Conservation (phyloP, 2,329 filamentous ascomycete species). For the Pestalotiopsis sp. region DNA sequence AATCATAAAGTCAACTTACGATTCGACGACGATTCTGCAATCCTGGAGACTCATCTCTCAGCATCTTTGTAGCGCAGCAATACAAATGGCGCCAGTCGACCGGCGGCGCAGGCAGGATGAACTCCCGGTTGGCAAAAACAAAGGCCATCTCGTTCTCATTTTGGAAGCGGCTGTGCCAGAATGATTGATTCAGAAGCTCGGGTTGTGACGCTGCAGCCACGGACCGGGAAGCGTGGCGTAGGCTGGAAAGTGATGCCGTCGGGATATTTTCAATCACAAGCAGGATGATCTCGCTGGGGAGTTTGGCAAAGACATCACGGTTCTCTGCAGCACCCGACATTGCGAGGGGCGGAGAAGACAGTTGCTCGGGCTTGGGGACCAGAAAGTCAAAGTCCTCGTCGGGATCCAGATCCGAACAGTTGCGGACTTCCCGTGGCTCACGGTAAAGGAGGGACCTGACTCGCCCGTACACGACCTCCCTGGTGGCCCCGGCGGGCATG, state of each 20-base stretch:
- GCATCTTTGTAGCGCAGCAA: slow-evolving; percentile 17
- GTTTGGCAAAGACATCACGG: slow-evolving; percentile 18
- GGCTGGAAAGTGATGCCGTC: slow-evolving; percentile 17
- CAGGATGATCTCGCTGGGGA: slow-evolving; percentile 24
- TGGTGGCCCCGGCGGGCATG: slow-evolving; percentile 13
- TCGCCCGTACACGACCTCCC: no score
- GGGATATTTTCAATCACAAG: slow-evolving; percentile 19
- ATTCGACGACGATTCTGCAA: slow-evolving; percentile 22
- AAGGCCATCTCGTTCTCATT: slow-evolving; percentile 22
- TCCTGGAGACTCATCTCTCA: slow-evolving; percentile 20
- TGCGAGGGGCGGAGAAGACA: neutral
- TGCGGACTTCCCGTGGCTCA: neutral
- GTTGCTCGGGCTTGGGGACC: neutral
- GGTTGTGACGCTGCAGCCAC: slow-evolving; percentile 18
- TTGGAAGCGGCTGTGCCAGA: slow-evolving; percentile 25
- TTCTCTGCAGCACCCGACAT: neutral
- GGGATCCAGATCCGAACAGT: slow-evolving; percentile 1
- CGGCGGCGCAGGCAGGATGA: slow-evolving; percentile 15
- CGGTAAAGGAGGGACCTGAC: neutral
- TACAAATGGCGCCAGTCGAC: slow-evolving; percentile 23
- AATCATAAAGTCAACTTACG: neutral
- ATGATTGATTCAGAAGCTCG: slow-evolving; percentile 18
- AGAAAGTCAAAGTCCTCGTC: neutral
- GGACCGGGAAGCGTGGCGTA: slow-evolving; percentile 22
- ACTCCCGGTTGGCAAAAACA: slow-evolving; percentile 20